Conservation (phyloP, 2,329 filamentous ascomycete species). For the Chalaropsis thielavioides region DNA sequence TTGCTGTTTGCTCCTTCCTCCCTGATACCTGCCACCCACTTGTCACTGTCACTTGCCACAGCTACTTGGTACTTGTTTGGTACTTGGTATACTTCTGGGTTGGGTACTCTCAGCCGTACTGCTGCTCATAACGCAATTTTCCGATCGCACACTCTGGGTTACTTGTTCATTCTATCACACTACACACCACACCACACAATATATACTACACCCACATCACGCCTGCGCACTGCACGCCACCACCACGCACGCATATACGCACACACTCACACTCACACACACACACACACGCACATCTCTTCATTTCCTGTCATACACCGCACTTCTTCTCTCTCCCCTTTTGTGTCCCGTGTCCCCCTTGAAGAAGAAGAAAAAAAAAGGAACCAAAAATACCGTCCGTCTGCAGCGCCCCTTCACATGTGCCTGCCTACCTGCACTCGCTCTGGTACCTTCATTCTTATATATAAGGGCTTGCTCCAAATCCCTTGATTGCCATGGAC, state of each 20-base stretch:
- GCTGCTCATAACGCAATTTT: too few species aligned
- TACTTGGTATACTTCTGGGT: too few species aligned
- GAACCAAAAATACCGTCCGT: background rate
- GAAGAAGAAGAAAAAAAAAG: background rate
- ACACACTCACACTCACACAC: background rate
- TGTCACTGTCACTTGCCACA: background rate
- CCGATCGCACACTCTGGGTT: too few species aligned
- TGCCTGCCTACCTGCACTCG: background rate
- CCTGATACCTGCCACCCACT: too few species aligned
- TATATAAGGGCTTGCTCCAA: slow-evolving; percentile 10
- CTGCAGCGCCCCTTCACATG: background rate
- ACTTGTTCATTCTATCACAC: too few species aligned
- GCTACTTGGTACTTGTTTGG: too few species aligned
- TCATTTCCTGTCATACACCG: background rate
- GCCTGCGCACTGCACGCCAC: background rate
- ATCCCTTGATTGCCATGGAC: slow-evolving; percentile 11
- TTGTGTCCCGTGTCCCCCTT: background rate
- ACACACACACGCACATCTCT: background rate
- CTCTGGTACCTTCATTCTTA: slow-evolving; percentile 15
- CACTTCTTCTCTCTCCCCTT: background rate
- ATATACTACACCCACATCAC: background rate
- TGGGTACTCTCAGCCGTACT: too few species aligned
- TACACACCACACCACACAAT: too few species aligned
- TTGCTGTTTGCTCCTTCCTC: too few species aligned
- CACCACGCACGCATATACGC: background rate